phyloP scores from a whole-genome alignment of 2,329 filamentous ascomycete species.

The Diplodia intermedia region DNA sequence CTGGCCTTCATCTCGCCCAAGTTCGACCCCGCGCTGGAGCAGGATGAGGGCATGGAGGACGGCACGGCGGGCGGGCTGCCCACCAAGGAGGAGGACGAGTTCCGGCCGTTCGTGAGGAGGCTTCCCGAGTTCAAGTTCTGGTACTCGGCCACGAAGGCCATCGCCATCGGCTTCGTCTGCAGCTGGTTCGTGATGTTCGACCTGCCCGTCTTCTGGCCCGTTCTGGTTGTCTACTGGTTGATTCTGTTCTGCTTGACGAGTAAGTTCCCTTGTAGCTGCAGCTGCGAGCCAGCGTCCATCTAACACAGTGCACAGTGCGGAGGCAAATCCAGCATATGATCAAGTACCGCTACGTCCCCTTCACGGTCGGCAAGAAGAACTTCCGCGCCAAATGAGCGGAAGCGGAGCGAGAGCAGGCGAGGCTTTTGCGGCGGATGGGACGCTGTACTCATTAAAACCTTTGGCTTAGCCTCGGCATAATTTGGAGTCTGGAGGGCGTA shows the following conservation, averaged over 20 bases:
- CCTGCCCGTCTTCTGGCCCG: conserved; percentile 98
- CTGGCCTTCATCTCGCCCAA: conserved; percentile 98
- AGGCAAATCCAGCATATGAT: conserved; percentile 99
- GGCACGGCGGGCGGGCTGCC: conserved; percentile 79
- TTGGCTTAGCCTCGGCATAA: conserved; percentile 29
- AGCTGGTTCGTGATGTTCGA: conserved; percentile 95
- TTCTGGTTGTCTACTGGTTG: conserved; percentile 98
- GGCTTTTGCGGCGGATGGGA: neutral
- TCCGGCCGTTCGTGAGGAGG: conserved; percentile 93
- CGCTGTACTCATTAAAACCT: conserved; percentile 4
- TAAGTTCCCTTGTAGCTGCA: conserved; percentile 57
- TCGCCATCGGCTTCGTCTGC: conserved; percentile 83
- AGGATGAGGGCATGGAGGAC: conserved; percentile 96
- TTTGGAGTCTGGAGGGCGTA: conserved; percentile 22
- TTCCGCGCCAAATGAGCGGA: conserved; percentile 32
- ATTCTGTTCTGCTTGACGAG: conserved; percentile 95
- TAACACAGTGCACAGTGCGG: conserved; percentile 69
- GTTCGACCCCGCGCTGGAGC: conserved; percentile 95
- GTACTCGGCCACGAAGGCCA: conserved; percentile 90
- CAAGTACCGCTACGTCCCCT: conserved; percentile 98
- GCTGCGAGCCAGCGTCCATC: conserved; percentile 20
- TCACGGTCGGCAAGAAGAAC: conserved; percentile 80
- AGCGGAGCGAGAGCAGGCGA: neutral
- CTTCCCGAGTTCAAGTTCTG: conserved; percentile 99
- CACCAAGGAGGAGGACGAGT: conserved; percentile 96